Conservation (phyloP, 768 basidiomycete genomes). For the Boletus sp. region DNA sequence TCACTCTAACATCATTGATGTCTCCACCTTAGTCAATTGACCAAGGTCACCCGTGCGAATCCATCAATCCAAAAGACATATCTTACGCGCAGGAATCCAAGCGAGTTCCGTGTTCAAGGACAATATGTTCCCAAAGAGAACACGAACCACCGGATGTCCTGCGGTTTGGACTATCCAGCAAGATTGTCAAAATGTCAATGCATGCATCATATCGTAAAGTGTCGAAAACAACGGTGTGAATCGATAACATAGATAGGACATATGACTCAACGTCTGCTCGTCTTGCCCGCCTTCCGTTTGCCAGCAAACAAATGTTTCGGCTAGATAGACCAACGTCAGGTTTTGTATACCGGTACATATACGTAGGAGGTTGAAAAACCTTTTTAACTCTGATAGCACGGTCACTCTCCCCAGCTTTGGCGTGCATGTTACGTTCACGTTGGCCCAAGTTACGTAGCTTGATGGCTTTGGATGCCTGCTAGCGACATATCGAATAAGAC, state of each 20-base stretch:
- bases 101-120: not conserved
- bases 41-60: not conserved
- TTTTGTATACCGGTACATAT: not conserved
- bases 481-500: conserved; percentile 1
- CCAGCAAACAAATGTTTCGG: conserved; percentile 86
- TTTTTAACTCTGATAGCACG: conserved; percentile 79
- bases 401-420: conserved; percentile 90
- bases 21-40: not conserved
- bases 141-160: not conserved
- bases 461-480: conserved; percentile 81
- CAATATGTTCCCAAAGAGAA: not conserved
- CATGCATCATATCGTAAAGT: not conserved
- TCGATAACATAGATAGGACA: conserved; percentile 1
- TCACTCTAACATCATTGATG: not conserved
- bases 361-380: conserved; percentile 48
- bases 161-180: not conserved
- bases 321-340: conserved; percentile 38
- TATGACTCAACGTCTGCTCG: conserved; percentile 58
- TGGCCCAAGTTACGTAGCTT: conserved; percentile 86
- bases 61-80: not conserved
- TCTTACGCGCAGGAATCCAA: not conserved
- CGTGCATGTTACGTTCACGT: conserved; percentile 81
- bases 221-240: conserved; percentile 1
- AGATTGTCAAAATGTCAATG: not conserved
- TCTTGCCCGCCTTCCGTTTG: conserved; percentile 84